These are phyloP conservation scores for Prunus armeniaca DNA, from an alignment of 306 rosid genomes.

Conservation along the genomic window DNA sequence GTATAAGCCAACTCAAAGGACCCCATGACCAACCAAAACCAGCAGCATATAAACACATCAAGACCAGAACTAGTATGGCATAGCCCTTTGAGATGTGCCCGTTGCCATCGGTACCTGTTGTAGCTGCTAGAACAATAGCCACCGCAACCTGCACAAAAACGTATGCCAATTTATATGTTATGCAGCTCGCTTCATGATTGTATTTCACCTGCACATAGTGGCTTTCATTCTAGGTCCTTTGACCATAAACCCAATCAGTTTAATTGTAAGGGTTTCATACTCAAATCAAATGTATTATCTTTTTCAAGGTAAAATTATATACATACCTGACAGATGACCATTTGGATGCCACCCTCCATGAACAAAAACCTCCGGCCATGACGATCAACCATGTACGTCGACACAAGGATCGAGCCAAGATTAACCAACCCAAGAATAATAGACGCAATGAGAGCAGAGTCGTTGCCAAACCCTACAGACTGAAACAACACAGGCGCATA, in stretches of 20 bases:
- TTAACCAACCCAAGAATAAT: slow-evolving; percentile 55
- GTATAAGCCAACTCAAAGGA: slow-evolving; percentile 61
- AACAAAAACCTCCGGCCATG: slow-evolving; percentile 64
- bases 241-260: no score
- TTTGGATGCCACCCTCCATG: slow-evolving; percentile 55
- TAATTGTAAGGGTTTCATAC: no score
- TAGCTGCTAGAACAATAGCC: slow-evolving; percentile 43
- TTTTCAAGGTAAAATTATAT: no score
- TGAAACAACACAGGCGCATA: slow-evolving; percentile 71
- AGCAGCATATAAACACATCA: slow-evolving; percentile 47
- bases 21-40: slow-evolving; percentile 98
- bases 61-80: slow-evolving; percentile 37
- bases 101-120: slow-evolving; percentile 44
- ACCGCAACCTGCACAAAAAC: slow-evolving; percentile 31
- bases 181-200: no score
- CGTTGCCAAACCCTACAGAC: slow-evolving; percentile 56
- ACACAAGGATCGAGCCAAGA: slow-evolving; percentile 38
- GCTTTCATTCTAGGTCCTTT: no score
- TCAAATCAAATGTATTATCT: no score
- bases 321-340: slow-evolving; percentile 53
- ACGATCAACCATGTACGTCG: slow-evolving; percentile 56
- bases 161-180: no score
- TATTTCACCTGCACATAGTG: no score
- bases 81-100: no score
- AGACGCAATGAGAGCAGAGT: slow-evolving; percentile 53